Conservation (phyloP, 2,329 filamentous ascomycete genomes). For the Microcyclosporella mali region DNA sequence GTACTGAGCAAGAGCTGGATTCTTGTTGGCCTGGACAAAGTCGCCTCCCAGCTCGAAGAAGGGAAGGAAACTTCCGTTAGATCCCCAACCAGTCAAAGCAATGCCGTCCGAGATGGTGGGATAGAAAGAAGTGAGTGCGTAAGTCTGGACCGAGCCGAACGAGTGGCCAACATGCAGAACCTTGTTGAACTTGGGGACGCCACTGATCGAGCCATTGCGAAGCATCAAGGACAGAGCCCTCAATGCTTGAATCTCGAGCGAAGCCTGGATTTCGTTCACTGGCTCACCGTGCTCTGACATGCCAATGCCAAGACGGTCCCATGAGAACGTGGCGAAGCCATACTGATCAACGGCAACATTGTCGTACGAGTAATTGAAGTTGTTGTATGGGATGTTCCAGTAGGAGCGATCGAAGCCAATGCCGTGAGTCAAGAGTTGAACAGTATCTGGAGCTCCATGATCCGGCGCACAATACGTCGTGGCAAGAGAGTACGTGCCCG, state of each 20-base stretch:
- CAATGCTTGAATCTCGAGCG: conserved; percentile 54
- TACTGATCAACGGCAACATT: conserved; percentile 48
- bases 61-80: conserved; percentile 41
- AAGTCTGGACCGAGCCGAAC: conserved; percentile 56
- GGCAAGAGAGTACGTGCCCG: conserved; percentile 52
- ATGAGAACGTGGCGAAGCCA: conserved; percentile 55
- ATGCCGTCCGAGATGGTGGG: conserved; percentile 53
- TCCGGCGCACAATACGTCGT: conserved; percentile 58
- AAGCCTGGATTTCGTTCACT: conserved; percentile 54
- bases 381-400: conserved; percentile 53
- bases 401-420: conserved; percentile 54
- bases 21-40: conserved; percentile 30
- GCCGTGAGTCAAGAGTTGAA: conserved; percentile 50
- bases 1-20: conserved; percentile 23
- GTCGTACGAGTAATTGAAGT: conserved; percentile 59
- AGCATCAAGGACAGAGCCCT: conserved; percentile 47
- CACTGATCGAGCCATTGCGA: conserved; percentile 41
- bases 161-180: conserved; percentile 59
- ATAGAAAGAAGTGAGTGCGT: conserved; percentile 48
- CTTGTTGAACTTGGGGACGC: conserved; percentile 38
- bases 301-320: conserved; percentile 58
- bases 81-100: conserved; percentile 55
- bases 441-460: conserved; percentile 31
- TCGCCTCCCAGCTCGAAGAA: conserved; percentile 29
- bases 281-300: conserved; percentile 54